A percentile compares a stretch with the other conserved stretches of the same genome.
These are phyloP conservation scores for Fusarium subglutinans DNA, from an alignment of 2,329 filamentous ascomycete species.

Conservation along the genomic window DNA sequence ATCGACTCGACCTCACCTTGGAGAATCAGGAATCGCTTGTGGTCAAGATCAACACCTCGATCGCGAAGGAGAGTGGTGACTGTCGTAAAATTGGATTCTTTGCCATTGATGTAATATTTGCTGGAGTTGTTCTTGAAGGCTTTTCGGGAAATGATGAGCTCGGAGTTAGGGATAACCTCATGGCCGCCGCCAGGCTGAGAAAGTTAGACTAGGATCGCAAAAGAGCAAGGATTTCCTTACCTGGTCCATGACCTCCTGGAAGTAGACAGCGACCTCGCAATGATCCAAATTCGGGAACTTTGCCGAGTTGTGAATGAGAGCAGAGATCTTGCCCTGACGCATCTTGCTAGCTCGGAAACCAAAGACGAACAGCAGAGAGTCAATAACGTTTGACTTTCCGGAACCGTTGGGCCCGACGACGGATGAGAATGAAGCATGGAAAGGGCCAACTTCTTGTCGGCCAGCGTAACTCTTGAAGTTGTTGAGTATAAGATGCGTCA, in stretches of 20 bases:
- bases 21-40: constrained; percentile 96
- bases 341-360: constrained; percentile 99
- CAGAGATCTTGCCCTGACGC: constrained; percentile 98
- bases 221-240: constrained; percentile 49
- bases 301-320: constrained; percentile 96
- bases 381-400: constrained; percentile 98
- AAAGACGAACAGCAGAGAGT: constrained; percentile 98
- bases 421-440: constrained; percentile 96
- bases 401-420: constrained; percentile 98
- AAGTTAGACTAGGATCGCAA: constrained; percentile 40
- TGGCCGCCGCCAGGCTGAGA: constrained; percentile 73
- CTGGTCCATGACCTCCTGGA: constrained; percentile 92
- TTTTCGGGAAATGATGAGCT: constrained; percentile 86
- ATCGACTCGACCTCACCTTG: constrained; percentile 99
- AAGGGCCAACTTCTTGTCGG: constrained; percentile 92
- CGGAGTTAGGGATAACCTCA: constrained; percentile 83
- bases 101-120: constrained; percentile 96
- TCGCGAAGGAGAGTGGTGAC: constrained; percentile 89
- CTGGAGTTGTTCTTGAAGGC: constrained; percentile 98
- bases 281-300: constrained; percentile 84
- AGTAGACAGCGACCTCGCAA: constrained; percentile 97
- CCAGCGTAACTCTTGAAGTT: constrained; percentile 99
- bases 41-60: constrained; percentile 92
- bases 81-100: constrained; percentile 88
- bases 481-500: constrained; percentile 88